Percentiles rank a stretch among this genome's conserved stretches.
Evolutionary conservation across 1,284 basidiomycete genomes (phyloP).

Genomic region (Golubevia sp.): DNA sequence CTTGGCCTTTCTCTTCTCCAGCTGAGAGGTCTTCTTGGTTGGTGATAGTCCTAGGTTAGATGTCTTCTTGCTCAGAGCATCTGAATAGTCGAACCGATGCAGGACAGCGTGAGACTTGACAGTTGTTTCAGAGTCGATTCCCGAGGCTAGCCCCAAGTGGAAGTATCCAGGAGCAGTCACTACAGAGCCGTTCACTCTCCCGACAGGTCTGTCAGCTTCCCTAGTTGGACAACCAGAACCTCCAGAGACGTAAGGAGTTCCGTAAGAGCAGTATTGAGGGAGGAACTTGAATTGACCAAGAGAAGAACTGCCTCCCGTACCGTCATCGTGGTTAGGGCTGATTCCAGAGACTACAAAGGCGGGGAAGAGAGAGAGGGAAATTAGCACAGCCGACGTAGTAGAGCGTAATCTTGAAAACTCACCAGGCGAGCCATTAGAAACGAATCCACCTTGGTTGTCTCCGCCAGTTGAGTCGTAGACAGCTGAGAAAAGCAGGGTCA

Average conservation of each 20-base stretch:
- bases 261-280: conserved; percentile 23
- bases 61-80: background rate
- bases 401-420: no score
- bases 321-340: conserved; percentile 24
- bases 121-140: conserved; percentile 11
- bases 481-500: background rate
- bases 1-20: background rate
- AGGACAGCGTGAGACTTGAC: conserved; percentile 18
- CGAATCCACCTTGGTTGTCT: conserved; percentile 23
- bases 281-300: conserved; percentile 22
- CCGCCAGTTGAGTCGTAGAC: conserved; percentile 15
- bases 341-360: conserved; percentile 22
- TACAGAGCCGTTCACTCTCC: background rate
- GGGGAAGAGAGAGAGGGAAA: background rate
- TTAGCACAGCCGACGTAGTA: background rate
- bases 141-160: conserved; percentile 3
- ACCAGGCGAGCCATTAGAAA: conserved; percentile 12
- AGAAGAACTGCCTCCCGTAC: conserved; percentile 16
- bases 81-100: conserved; percentile 18
- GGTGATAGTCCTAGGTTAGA: background rate
- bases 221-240: background rate
- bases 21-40: background rate
- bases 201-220: background rate
- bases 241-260: conserved; percentile 2
- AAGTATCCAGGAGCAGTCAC: conserved; percentile 5